Conservation (phyloP, 495 filamentous ascomycete species). For the Xylaria cubensis region DNA sequence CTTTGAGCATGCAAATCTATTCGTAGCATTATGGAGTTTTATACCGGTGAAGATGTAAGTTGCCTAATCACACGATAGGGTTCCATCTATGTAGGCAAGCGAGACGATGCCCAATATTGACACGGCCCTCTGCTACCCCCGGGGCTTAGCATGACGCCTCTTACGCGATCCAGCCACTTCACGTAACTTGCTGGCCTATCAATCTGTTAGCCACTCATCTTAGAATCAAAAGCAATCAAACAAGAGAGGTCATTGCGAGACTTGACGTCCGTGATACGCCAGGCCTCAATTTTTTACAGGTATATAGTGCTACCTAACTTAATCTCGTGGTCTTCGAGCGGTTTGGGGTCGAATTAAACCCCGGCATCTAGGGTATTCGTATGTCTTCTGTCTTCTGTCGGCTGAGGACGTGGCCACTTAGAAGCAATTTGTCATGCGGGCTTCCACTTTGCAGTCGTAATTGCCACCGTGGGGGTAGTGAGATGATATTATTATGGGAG, state of each 20-base stretch:
- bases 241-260: constrained; percentile 28
- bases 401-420: constrained; percentile 22
- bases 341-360: constrained; percentile 16
- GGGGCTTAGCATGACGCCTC: constrained; percentile 26
- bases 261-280: constrained; percentile 19
- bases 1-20: neutral
- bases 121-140: constrained; percentile 7
- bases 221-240: constrained; percentile 20
- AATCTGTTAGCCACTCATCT: constrained; percentile 12
- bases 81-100: constrained; percentile 30
- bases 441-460: constrained; percentile 17
- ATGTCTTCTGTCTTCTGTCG: constrained; percentile 22
- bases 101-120: constrained; percentile 25
- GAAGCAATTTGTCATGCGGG: constrained; percentile 21
- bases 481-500: neutral
- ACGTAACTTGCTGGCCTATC: constrained; percentile 24
- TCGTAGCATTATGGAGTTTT: constrained; percentile 10
- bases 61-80: constrained; percentile 26
- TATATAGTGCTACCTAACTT: constrained; percentile 22
- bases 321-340: constrained; percentile 10
- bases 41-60: neutral
- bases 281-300: constrained; percentile 17
- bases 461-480: constrained; percentile 16
- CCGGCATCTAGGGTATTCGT: constrained; percentile 9
- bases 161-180: constrained; percentile 11